phyloP scores from a whole-genome alignment of 495 filamentous ascomycete genomes.

The Daldinia decipiens region DNA sequence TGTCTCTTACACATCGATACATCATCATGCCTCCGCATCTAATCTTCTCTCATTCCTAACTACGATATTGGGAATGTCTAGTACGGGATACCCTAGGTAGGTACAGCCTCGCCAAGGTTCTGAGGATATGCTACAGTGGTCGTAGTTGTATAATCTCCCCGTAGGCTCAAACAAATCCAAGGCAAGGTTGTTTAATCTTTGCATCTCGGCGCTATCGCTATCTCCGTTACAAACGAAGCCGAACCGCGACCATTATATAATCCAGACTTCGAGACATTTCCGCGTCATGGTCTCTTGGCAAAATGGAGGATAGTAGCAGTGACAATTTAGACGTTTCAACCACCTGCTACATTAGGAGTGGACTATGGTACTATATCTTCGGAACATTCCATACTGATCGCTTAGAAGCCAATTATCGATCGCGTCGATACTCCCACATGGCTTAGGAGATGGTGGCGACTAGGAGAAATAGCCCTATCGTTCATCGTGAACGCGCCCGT shows the following conservation, averaged over 20 bases:
- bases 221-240: background rate
- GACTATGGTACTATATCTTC: background rate
- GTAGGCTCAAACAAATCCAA: background rate
- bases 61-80: background rate
- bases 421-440: background rate
- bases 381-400: background rate
- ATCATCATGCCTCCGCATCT: conserved; percentile 16
- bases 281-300: background rate
- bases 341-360: conserved; percentile 3
- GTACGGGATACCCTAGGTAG: background rate
- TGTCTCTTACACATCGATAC: background rate
- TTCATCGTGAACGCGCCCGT: background rate
- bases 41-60: conserved; percentile 5
- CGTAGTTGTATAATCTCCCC: background rate
- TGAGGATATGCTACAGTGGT: no score
- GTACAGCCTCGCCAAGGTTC: no score
- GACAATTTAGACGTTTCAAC: background rate
- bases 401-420: conserved; percentile 2
- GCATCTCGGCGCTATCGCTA: background rate
- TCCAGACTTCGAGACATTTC: background rate
- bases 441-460: background rate
- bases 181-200: background rate
- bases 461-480: background rate
- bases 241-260: background rate
- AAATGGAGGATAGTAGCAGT: background rate